Evolutionary conservation across 2,329 filamentous ascomycete species (phyloP).

Genomic region (Piedraia hortae): DNA sequence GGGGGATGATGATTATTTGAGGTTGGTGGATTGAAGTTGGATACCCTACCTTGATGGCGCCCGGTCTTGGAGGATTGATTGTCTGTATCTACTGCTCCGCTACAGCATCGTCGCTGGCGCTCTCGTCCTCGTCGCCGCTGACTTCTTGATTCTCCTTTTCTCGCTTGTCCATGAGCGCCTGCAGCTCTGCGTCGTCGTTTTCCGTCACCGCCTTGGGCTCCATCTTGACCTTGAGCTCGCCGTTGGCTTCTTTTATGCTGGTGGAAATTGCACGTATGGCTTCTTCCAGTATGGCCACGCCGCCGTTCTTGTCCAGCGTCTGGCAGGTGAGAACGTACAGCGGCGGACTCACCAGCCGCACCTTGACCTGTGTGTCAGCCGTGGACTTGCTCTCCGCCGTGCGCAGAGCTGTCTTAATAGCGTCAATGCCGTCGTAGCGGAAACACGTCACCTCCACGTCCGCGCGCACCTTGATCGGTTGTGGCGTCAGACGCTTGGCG

Average conservation of each 20-base stretch:
- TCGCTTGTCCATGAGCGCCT: conserved; percentile 96
- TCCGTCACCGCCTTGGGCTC: conserved; percentile 97
- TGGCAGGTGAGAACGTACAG: conserved; percentile 91
- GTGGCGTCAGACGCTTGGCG: conserved; percentile 82
- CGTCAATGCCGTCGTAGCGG: conserved; percentile 93
- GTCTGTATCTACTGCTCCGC: no score
- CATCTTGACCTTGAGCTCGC: conserved; percentile 80
- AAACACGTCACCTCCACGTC: conserved; percentile 83
- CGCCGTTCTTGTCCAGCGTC: conserved; percentile 72
- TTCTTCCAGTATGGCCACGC: conserved; percentile 61
- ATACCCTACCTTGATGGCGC: no score
- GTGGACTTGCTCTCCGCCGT: conserved; percentile 85
- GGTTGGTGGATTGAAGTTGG: no score
- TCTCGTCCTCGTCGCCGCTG: conserved; percentile 87
- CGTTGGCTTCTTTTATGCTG: conserved; percentile 52
- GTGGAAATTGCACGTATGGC: conserved; percentile 67
- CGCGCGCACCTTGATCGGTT: conserved; percentile 95
- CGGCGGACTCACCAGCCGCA: conserved; percentile 90
- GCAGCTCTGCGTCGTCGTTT: conserved; percentile 87
- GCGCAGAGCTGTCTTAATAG: conserved; percentile 77
- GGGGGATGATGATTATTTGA: no score
- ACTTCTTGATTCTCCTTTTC: conserved; percentile 95
- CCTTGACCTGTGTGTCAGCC: conserved; percentile 79
- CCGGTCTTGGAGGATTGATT: no score
- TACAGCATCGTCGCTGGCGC: conserved; percentile 77